Evolutionary conservation across 352 stramenopile species (phyloP).

Genomic region (Hyaloperonospora arabidopsidis): DNA sequence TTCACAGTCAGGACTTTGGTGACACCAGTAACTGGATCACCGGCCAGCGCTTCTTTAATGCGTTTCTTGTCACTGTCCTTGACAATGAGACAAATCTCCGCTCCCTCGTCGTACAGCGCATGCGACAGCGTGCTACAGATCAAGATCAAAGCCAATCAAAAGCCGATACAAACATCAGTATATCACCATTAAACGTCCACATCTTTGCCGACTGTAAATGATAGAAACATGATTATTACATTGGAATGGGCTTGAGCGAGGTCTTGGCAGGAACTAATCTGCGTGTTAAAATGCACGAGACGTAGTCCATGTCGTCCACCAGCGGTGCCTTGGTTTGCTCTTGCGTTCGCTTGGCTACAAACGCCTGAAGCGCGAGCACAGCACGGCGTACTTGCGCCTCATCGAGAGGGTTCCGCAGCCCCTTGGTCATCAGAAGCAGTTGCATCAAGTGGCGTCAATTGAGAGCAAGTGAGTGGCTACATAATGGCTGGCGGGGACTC

Average conservation of each 20-base stretch:
- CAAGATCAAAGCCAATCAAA: slow-evolving; percentile 10
- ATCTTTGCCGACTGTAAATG: no score
- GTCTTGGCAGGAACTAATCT: slow-evolving; percentile 60
- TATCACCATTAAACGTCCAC: no score
- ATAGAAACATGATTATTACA: slow-evolving; percentile 28
- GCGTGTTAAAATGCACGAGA: slow-evolving; percentile 70
- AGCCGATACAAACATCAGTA: background rate
- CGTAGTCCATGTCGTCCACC: slow-evolving; percentile 43
- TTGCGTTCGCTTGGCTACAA: slow-evolving; percentile 40
- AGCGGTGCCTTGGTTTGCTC: slow-evolving; percentile 48
- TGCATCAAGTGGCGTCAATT: slow-evolving; percentile 4
- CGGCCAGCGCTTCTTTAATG: slow-evolving; percentile 61
- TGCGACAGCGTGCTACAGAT: slow-evolving; percentile 46
- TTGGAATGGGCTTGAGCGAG: slow-evolving; percentile 63
- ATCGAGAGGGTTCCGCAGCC: slow-evolving; percentile 60
- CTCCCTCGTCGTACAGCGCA: slow-evolving; percentile 42
- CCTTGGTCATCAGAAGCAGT: slow-evolving; percentile 42
- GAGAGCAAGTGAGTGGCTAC: background rate
- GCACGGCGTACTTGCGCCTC: slow-evolving; percentile 67
- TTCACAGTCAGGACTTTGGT: slow-evolving; percentile 75
- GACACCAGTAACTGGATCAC: slow-evolving; percentile 48
- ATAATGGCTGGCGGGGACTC: slow-evolving; percentile 9
- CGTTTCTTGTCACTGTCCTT: slow-evolving; percentile 81
- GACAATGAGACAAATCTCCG: slow-evolving; percentile 73
- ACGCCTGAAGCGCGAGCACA: slow-evolving; percentile 56